Base-by-base conservation (phyloP, 108 stramenopile species). In the Schizochytrium sp. region DNA sequence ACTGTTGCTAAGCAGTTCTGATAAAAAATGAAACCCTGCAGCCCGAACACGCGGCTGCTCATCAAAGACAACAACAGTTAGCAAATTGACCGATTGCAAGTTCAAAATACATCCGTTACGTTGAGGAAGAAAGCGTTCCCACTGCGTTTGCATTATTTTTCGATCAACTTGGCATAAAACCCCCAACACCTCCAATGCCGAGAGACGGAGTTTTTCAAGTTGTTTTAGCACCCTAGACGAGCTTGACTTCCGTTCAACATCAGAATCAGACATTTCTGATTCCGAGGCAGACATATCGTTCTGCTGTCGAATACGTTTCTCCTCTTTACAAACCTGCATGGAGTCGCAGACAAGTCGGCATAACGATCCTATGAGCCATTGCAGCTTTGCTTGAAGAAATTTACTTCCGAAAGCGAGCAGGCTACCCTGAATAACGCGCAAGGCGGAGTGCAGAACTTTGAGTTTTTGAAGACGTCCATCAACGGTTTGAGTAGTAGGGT, bases 211-310 rank as follows among this genome's bases (percentile, higher is more conserved):
- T 50, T 83, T 83, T 55, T 83, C 76, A 10, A 83, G 47, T 53
- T 83, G 76, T 53, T 83, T 83, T 17, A 83, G 53, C 10, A 55
- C 47, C 5, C 76, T 56, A 13, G 76, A 83, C 28, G 76, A 83
- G 10, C 50, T 55, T 49, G 76, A 83, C 55, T 83, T 83, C 40
- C 76, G 76, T 40, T 83, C 76, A 47, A 83, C 1, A 42, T 83
- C 76, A 2, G 76, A 83, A 40, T 83, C 76, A 13, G 76, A 83
- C 76, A 83, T 55, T 83, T 83, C 76, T 5, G 76, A 83, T 28
- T 83, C 76, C 8, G 76, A 83, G 45, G 76, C 76, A 10, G 76
- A 19, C 8, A 5, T 53, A 8, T 83, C 76, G 47, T n/a, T 50
- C 40, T 83, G 76, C 59, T 60, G 59, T 40, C 76, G 47, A 53